A percentile compares a stretch with the other conserved stretches of the same genome.
Conservation (phyloP, 2,329 filamentous ascomycete genomes). For the Penicillium brasilianum region DNA sequence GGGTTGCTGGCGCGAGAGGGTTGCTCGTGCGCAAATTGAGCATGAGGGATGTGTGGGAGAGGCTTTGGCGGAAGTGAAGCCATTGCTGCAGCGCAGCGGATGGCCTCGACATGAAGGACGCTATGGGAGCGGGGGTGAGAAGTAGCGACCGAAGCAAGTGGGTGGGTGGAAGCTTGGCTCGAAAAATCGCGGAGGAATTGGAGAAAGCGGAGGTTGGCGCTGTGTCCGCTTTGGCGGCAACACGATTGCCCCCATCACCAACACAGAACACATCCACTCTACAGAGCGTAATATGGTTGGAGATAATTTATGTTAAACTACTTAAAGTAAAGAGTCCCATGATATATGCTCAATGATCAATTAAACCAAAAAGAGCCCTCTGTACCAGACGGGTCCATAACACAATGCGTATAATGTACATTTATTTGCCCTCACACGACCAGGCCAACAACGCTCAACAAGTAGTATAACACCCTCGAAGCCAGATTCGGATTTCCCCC, state of each 20-base stretch:
- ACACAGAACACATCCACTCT: not conserved
- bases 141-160: not conserved
- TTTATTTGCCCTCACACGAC: slow-evolving; percentile 42
- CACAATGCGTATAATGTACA: slow-evolving; percentile 46
- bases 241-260: not conserved
- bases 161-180: slow-evolving; percentile 1
- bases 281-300: not conserved
- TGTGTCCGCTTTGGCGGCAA: slow-evolving; percentile 6
- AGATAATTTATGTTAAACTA: not conserved
- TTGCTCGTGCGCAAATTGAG: slow-evolving; percentile 1
- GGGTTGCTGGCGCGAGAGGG: slow-evolving; percentile 1
- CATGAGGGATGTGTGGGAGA: slow-evolving; percentile 2
- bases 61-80: slow-evolving; percentile 14
- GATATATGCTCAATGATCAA: slow-evolving; percentile 33
- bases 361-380: slow-evolving; percentile 32
- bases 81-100: slow-evolving; percentile 24
- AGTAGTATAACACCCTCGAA: slow-evolving; percentile 23
- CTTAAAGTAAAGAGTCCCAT: not conserved
- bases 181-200: slow-evolving; percentile 13
- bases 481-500: slow-evolving; percentile 9
- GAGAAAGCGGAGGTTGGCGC: slow-evolving; percentile 19
- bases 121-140: not conserved
- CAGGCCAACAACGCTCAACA: slow-evolving; percentile 29
- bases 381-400: slow-evolving; percentile 31
- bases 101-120: slow-evolving; percentile 25